phyloP scores from a whole-genome alignment of 352 stramenopile genomes.

The Pseudoperonospora humuli region DNA sequence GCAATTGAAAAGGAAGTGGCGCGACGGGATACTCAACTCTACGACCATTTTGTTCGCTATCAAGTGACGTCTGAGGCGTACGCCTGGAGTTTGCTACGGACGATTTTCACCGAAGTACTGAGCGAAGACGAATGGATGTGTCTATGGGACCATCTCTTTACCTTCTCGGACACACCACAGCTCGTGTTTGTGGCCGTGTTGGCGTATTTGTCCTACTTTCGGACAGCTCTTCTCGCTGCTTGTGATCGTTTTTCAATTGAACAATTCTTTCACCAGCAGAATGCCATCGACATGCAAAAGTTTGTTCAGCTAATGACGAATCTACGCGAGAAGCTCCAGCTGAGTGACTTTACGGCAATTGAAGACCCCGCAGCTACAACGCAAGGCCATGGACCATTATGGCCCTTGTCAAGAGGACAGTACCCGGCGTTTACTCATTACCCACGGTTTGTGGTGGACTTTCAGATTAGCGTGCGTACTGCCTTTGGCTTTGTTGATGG shows the following conservation, averaged over 20 bases:
- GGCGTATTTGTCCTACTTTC: conserved; percentile 68
- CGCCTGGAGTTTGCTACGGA: conserved; percentile 82
- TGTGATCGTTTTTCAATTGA: conserved; percentile 58
- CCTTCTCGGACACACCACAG: conserved; percentile 52
- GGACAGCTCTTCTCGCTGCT: conserved; percentile 45
- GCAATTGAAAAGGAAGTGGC: conserved; percentile 68
- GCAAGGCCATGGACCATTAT: conserved; percentile 15
- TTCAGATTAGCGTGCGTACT: conserved; percentile 68
- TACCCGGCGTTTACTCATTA: conserved; percentile 80
- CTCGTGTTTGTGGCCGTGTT: conserved; percentile 58
- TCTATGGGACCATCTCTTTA: conserved; percentile 86
- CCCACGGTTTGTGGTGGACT: conserved; percentile 75
- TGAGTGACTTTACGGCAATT: conserved; percentile 23
- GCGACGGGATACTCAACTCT: conserved; percentile 56
- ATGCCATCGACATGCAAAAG: conserved; percentile 62
- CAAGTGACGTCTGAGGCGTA: conserved; percentile 55
- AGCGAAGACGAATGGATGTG: conserved; percentile 82
- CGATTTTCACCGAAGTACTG: conserved; percentile 86
- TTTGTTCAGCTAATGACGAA: conserved; percentile 67
- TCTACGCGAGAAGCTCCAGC: conserved; percentile 31
- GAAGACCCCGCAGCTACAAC: conserved; percentile 1
- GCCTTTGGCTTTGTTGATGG: conserved; percentile 1
- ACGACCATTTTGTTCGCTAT: conserved; percentile 69
- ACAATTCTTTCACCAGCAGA: conserved; percentile 83
- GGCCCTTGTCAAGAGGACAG: conserved; percentile 57